phyloP scores from a whole-genome alignment of 1,139 yeast genomes.

The Taphrina deformans region DNA sequence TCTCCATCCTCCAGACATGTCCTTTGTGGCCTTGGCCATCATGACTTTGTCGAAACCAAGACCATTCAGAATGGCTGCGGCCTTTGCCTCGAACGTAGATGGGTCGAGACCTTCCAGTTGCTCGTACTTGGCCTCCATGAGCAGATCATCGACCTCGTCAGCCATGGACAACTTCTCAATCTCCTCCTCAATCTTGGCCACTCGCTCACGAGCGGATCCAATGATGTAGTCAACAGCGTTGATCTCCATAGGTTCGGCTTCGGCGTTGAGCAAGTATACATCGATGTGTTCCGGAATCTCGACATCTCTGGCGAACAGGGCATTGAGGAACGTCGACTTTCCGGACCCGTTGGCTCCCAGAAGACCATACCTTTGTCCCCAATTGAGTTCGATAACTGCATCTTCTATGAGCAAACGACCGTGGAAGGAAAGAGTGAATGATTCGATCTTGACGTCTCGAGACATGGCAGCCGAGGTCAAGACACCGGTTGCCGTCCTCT shows the following conservation, averaged over 20 bases:
- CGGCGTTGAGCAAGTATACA: slow-evolving; percentile 89
- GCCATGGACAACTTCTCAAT: slow-evolving; percentile 86
- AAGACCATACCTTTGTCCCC: slow-evolving; percentile 94
- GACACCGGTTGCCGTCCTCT: slow-evolving; percentile 98
- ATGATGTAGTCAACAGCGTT: slow-evolving; percentile 96
- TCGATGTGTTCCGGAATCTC: slow-evolving; percentile 93
- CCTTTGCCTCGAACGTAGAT: slow-evolving; percentile 90
- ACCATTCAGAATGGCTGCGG: slow-evolving; percentile 94
- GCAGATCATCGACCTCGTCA: slow-evolving; percentile 90
- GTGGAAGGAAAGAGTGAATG: slow-evolving; percentile 57
- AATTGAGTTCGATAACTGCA: slow-evolving; percentile 85
- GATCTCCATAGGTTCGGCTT: slow-evolving; percentile 89
- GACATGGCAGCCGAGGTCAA: slow-evolving; percentile 84
- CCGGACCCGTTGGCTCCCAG: slow-evolving; percentile 99
- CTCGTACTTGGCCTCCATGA: slow-evolving; percentile 86
- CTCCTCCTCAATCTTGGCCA: slow-evolving; percentile 84
- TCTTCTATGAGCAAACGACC: slow-evolving; percentile 96
- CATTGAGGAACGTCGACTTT: slow-evolving; percentile 88
- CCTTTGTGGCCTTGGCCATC: slow-evolving; percentile 87
- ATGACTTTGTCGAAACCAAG: slow-evolving; percentile 89
- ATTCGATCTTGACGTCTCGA: slow-evolving; percentile 77
- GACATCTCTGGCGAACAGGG: slow-evolving; percentile 93
- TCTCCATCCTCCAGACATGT: slow-evolving; percentile 99
- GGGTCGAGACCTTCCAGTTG: slow-evolving; percentile 97
- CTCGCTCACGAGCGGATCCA: slow-evolving; percentile 89